Conservation (phyloP, 139 green algal genomes). For the Tetradesmus lagerheimii region DNA sequence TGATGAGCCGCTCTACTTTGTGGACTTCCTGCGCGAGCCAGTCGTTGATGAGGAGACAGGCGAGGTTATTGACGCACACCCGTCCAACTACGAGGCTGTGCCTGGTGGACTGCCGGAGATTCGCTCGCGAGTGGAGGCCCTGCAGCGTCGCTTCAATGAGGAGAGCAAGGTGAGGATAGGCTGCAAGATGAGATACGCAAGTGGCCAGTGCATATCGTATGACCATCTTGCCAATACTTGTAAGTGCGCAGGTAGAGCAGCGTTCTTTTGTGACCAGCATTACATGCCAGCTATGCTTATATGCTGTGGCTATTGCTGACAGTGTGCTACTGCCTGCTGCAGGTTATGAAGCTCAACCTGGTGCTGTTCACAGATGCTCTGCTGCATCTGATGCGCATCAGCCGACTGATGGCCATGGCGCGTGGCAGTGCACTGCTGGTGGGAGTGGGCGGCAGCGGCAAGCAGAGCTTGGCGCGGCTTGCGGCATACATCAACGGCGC, state of each 20-base stretch:
- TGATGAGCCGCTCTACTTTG: constrained; percentile 91
- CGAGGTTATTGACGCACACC: constrained; percentile 80
- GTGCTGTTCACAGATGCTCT: constrained; percentile 97
- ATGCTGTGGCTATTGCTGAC: too few relatives aligned
- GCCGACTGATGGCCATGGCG: constrained; percentile 88
- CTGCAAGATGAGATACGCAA: neutral
- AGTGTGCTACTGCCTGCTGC: neutral
- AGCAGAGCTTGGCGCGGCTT: constrained; percentile 87
- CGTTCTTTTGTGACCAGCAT: too few relatives aligned
- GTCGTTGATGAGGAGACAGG: constrained; percentile 88
- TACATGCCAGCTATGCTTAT: too few relatives aligned
- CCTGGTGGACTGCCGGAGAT: constrained; percentile 80
- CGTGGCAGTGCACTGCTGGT: constrained; percentile 92
- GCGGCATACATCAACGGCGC: constrained; percentile 89
- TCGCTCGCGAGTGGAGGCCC: constrained; percentile 70
- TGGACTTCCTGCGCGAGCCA: constrained; percentile 94
- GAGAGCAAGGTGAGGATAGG: constrained; percentile 66
- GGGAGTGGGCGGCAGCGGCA: constrained; percentile 93
- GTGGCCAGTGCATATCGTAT: neutral
- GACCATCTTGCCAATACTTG: neutral
- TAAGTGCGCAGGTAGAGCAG: too few relatives aligned
- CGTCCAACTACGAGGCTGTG: constrained; percentile 89
- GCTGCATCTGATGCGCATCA: constrained; percentile 91
- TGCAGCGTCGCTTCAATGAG: constrained; percentile 90
- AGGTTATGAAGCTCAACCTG: constrained; percentile 85